Conservation (phyloP, 331 rosid species). For the Quercus lobata region DNA sequence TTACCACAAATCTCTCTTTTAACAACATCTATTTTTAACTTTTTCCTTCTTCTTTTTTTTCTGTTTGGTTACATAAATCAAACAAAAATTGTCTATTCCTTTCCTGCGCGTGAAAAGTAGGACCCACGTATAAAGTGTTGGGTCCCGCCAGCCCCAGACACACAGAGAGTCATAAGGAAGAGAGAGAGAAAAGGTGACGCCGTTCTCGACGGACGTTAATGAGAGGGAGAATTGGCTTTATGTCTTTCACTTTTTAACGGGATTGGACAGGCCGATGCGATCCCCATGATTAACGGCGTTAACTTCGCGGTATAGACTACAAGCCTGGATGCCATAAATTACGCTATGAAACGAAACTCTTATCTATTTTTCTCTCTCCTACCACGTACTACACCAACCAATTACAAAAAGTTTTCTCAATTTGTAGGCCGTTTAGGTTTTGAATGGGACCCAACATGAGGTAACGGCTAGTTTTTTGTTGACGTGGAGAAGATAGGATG, state of each 20-base stretch:
- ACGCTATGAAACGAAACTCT: not conserved
- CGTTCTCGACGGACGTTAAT: conserved; percentile 30
- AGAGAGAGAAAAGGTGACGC: not conserved
- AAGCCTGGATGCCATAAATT: conserved; percentile 1
- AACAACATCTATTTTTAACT: not conserved
- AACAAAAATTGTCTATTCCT: not conserved
- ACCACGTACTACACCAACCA: no score
- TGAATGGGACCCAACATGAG: conserved; percentile 3
- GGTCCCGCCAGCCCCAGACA: not conserved
- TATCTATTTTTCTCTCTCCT: no score
- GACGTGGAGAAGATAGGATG: not conserved
- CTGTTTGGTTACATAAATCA: not conserved
- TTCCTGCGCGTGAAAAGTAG: conserved; percentile 28
- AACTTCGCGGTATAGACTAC: conserved; percentile 3
- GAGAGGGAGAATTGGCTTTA: not conserved
- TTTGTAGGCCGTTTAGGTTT: not conserved
- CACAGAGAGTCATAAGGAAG: no score
- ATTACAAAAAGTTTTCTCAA: not conserved
- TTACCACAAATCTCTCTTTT: not conserved
- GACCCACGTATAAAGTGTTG: conserved; percentile 1
- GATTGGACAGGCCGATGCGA: not conserved
- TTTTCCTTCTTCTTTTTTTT: not conserved
- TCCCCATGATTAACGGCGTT: conserved; percentile 48
- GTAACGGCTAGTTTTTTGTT: conserved; percentile 29
- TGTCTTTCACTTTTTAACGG: not conserved